Percentiles rank a stretch among this genome's conserved stretches.
These are phyloP conservation scores for Boletellus ananas DNA, from an alignment of 768 basidiomycete genomes.

Conservation along the genomic window DNA sequence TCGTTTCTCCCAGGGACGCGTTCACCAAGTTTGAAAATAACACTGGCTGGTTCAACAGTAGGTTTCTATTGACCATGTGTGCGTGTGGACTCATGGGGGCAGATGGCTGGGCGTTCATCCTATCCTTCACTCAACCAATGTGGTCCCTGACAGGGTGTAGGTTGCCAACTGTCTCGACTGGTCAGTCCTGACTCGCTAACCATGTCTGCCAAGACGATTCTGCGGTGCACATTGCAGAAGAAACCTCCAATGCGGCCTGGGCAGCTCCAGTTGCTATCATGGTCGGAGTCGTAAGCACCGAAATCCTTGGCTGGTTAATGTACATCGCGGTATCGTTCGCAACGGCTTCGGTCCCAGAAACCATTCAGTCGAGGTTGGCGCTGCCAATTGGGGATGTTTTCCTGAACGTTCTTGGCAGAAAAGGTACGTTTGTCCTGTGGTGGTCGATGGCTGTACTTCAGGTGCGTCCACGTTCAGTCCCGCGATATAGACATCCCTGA, in stretches of 20 bases:
- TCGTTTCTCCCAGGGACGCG: conserved; percentile 15
- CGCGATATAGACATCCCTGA: neutral
- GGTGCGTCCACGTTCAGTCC: conserved; percentile 22
- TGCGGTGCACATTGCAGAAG: conserved; percentile 45
- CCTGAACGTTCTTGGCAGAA: conserved; percentile 36
- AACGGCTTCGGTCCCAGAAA: conserved; percentile 34
- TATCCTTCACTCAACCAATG: conserved; percentile 27
- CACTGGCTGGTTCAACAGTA: conserved; percentile 21
- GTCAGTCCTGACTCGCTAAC: neutral
- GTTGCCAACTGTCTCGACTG: neutral
- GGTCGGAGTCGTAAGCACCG: conserved; percentile 38
- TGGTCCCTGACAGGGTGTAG: conserved; percentile 24
- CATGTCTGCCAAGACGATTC: conserved; percentile 37
- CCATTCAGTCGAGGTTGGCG: conserved; percentile 32
- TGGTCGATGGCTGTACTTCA: conserved; percentile 42
- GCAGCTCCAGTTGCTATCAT: conserved; percentile 45
- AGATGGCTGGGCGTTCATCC: conserved; percentile 26
- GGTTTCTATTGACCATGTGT: neutral
- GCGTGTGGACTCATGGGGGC: neutral
- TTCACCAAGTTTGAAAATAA: conserved; percentile 27
- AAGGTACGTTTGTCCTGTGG: conserved; percentile 43
- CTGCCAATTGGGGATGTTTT: conserved; percentile 43
- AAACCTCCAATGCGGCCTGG: conserved; percentile 40
- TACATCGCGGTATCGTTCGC: conserved; percentile 44
- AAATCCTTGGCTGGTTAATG: conserved; percentile 40